Conservation (phyloP, 2,329 filamentous ascomycete genomes). For the Clonostachys rosea region DNA sequence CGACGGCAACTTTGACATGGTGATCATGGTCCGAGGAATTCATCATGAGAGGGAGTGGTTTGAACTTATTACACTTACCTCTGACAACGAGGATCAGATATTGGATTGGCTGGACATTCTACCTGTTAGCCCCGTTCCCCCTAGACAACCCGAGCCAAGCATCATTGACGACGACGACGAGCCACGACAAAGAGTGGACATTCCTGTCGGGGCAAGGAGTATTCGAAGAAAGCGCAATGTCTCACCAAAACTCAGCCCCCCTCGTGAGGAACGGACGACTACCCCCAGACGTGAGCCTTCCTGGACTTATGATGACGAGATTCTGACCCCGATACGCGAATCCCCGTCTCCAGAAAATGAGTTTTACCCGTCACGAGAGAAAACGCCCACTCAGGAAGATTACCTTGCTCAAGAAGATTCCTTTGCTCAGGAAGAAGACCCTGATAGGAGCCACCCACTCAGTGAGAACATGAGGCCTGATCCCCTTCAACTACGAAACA, state of each 20-base stretch:
- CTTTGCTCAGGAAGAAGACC: constrained; percentile 9
- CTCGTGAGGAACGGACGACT: not conserved
- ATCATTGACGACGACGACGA: constrained; percentile 21
- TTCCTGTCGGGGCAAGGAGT: constrained; percentile 22
- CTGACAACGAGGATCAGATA: constrained; percentile 72
- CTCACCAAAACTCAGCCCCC: constrained; percentile 14
- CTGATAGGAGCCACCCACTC: constrained; percentile 18
- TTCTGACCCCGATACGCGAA: not conserved
- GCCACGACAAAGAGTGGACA: constrained; percentile 9
- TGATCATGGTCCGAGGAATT: constrained; percentile 80
- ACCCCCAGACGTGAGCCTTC: constrained; percentile 21
- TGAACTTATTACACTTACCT: constrained; percentile 74
- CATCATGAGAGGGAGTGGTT: constrained; percentile 68
- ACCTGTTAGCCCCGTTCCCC: constrained; percentile 44
- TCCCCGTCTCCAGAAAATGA: not conserved
- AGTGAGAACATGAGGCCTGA: constrained; percentile 31
- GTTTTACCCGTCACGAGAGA: constrained; percentile 4
- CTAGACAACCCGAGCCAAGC: constrained; percentile 27
- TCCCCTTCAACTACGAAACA: constrained; percentile 17
- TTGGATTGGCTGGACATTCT: constrained; percentile 87
- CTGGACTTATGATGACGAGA: constrained; percentile 5
- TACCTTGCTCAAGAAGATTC: constrained; percentile 3
- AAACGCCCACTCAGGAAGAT: constrained; percentile 28
- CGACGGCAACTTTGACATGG: constrained; percentile 63
- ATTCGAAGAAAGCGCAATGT: constrained; percentile 13